Base-by-base conservation (phyloP, 2,329 filamentous ascomycete genomes). In the Shiraia sp. region DNA sequence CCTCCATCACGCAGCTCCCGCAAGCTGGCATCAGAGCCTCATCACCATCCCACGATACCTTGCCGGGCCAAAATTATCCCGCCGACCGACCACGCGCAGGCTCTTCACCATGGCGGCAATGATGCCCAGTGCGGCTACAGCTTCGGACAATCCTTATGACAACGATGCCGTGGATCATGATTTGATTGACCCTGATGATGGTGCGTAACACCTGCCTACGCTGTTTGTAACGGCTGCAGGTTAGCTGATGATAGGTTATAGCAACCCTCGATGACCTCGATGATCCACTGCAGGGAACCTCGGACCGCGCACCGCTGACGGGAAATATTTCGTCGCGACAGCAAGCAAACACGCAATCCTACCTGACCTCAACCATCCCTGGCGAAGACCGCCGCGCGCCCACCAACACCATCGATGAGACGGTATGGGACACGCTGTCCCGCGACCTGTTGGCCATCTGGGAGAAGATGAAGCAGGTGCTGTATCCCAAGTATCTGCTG, bases 401-500 rank as follows among this genome's bases (percentile, higher is more conserved):
- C 6, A 84, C 86, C 54, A 95, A 95, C 73, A 99, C 93, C 32
- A 95, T 99, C 69, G 93, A 99, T 71, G 93, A 99, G 74, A 86
- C 85, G 2, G 93, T 99, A 28, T 99, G 93, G 93, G 89, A 92
- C 30, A 99, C 93, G n/a, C 77, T 99, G 47, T 89, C 88, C 37
- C 86, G 93, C 55, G 93, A 99, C 70, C 75, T 99, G 53, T 73
- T 92, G 6, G 93, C 90, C 17, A 90, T 97, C 25, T 97, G 93
- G 92, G 88, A 89, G 73, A 99, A 99, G 79, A 90, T 99, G 85
- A 86, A 88, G 70, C 92, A 96, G 76, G 93, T 99, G 27, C 82
- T 99, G 47, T 99, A 90, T 72, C 93, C 93, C 13, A 91, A 91
- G 65, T 97, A 97, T 74, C 79, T 99, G 34, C 85, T 99, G 16